phyloP scores from a whole-genome alignment of 164 flowering plant species.

The Aristolochia fimbriata region DNA sequence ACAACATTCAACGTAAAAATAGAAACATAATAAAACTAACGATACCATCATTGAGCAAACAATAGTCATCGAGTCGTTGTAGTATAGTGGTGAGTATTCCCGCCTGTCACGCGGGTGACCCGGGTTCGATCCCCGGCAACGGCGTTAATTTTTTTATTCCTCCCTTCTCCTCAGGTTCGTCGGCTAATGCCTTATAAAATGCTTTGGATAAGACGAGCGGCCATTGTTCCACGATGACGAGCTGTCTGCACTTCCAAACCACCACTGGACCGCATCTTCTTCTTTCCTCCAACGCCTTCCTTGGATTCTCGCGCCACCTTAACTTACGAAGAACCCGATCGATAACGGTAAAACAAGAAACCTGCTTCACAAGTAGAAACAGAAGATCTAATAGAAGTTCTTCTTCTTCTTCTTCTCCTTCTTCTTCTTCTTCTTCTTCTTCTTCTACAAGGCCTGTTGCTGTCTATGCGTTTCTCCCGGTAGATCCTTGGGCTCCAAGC shows the following conservation, averaged over 20 bases:
- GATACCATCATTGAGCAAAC: too few species aligned
- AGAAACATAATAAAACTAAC: too few species aligned
- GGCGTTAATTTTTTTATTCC: slow-evolving; percentile 8
- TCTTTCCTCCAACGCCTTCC: neutral
- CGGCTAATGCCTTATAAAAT: too few species aligned
- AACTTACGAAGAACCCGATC: neutral
- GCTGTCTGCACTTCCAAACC: neutral
- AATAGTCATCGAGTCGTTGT: slow-evolving; percentile 7
- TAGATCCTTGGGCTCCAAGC: slow-evolving; percentile 94
- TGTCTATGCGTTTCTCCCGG: slow-evolving; percentile 47
- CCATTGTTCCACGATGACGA: neutral
- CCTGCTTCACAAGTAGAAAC: slow-evolving; percentile 1
- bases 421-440: slow-evolving; percentile 1
- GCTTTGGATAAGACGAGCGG: too few species aligned
- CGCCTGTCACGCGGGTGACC: slow-evolving; percentile 47
- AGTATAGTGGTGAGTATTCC: slow-evolving; percentile 41
- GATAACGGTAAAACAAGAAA: neutral
- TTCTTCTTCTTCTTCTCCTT: slow-evolving; percentile 2
- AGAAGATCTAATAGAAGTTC: neutral
- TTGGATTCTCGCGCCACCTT: neutral
- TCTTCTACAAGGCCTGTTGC: slow-evolving; percentile 7
- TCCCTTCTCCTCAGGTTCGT: too few species aligned
- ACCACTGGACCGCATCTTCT: neutral
- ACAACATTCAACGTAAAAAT: too few species aligned
- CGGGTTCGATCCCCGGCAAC: slow-evolving; percentile 44